Percentiles rank a stretch among this genome's conserved stretches.
Evolutionary conservation across 2,329 filamentous ascomycete genomes (phyloP).

Genomic region (Aureobasidium subglaciale): DNA sequence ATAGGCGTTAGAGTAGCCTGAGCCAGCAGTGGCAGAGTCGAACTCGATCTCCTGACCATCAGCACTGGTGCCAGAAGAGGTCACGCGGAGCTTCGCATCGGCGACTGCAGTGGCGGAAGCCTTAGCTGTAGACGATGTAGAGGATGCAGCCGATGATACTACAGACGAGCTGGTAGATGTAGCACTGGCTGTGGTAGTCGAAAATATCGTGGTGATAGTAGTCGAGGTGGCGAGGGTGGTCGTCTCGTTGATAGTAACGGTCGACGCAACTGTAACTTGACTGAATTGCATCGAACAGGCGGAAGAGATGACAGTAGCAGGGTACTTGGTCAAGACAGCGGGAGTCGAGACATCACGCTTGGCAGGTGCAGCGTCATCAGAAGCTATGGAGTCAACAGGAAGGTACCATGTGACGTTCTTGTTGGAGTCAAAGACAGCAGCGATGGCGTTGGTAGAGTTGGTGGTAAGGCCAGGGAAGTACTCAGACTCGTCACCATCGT

Average conservation of each 20-base stretch:
- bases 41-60: slow-evolving; percentile 6
- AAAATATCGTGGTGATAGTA: neutral
- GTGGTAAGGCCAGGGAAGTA: neutral
- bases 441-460: neutral
- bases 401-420: slow-evolving; percentile 6
- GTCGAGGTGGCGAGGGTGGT: neutral
- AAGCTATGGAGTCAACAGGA: neutral
- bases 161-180: neutral
- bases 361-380: neutral
- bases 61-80: neutral
- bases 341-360: slow-evolving; percentile 9
- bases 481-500: neutral
- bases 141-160: too few relatives aligned
- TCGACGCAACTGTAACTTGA: neutral
- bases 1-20: neutral
- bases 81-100: neutral
- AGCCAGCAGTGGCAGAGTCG: neutral
- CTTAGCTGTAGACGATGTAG: neutral
- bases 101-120: neutral
- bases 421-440: slow-evolving; percentile 4
- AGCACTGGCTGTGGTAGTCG: neutral
- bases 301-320: slow-evolving; percentile 14
- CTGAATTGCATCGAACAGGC: slow-evolving; percentile 13
- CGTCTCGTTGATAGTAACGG: neutral
- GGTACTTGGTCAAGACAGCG: slow-evolving; percentile 17